These are phyloP conservation scores for Ballota nigra DNA, from an alignment of 257 asterid species.

Conservation along the genomic window DNA sequence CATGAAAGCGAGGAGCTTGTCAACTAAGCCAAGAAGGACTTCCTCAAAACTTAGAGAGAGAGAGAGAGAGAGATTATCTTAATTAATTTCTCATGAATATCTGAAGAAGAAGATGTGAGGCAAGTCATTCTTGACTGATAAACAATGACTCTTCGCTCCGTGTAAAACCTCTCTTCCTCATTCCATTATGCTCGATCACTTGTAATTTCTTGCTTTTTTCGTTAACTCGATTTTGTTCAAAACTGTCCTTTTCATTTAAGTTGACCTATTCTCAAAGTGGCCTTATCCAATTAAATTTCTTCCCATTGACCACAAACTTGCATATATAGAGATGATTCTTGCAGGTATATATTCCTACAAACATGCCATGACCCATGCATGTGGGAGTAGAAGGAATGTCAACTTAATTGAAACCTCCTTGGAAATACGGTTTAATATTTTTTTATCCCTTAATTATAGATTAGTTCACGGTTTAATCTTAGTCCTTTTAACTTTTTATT, in stretches of 20 bases:
- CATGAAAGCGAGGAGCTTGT: constrained; percentile 13
- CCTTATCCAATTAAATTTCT: not conserved
- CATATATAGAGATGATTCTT: no score
- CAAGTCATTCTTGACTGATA: constrained; percentile 35
- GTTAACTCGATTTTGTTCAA: not conserved
- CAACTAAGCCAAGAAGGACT: constrained; percentile 19
- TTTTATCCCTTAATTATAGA: no score
- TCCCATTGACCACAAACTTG: not conserved
- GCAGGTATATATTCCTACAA: no score
- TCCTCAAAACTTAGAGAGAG: not conserved
- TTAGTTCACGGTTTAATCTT: no score
- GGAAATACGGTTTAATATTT: no score
- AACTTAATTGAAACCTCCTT: no score
- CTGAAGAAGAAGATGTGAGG: not conserved
- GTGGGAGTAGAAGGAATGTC: no score
- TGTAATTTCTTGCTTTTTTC: not conserved
- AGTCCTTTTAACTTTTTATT: no score
- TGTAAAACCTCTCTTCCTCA: constrained; percentile 26
- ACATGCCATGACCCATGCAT: no score
- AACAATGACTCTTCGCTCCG: constrained; percentile 19
- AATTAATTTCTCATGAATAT: not conserved
- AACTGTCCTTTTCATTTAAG: not conserved
- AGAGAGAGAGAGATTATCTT: not conserved
- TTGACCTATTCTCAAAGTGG: not conserved
- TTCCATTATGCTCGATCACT: not conserved